Conservation (phyloP, 2,329 filamentous ascomycete genomes). For the Neonectria neomacrospora region DNA sequence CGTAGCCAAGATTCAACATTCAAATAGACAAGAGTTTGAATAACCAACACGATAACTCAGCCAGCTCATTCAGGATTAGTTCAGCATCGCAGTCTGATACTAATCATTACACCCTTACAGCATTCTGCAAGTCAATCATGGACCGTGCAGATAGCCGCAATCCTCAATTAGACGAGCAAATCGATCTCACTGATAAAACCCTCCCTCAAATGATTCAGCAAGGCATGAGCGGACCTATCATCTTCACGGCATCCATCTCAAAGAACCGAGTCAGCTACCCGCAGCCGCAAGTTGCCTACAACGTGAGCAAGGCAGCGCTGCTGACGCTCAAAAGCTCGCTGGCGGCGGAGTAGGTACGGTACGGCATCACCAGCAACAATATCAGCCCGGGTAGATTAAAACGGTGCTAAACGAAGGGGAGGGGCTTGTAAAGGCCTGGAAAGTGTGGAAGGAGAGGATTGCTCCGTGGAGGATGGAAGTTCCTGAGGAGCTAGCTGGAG, state of each 20-base stretch:
- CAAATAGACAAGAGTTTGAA: no score
- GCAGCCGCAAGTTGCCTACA: conserved; percentile 78
- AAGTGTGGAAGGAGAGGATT: background rate
- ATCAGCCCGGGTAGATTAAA: conserved; percentile 79
- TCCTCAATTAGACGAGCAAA: background rate
- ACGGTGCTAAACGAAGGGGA: conserved; percentile 76
- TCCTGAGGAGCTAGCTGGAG: conserved; percentile 51
- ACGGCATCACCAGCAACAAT: conserved; percentile 76
- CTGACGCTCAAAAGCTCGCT: conserved; percentile 66
- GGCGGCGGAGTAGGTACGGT: conserved; percentile 70
- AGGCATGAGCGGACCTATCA: conserved; percentile 67
- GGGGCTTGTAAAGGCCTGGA: conserved; percentile 57
- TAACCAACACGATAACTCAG: no score
- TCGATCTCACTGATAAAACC: background rate
- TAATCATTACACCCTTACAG: no score
- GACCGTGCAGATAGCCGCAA: background rate
- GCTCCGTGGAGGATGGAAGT: background rate
- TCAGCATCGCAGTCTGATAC: no score
- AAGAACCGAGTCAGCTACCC: conserved; percentile 77
- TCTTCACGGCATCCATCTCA: conserved; percentile 75
- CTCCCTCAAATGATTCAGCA: conserved; percentile 42
- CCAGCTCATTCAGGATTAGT: no score
- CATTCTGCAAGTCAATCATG: no score
- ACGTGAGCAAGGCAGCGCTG: conserved; percentile 75
- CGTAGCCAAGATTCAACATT: no score